Evolutionary conservation across 1,139 yeast species (phyloP).

Genomic region (Nakaseomyces bracarensis): DNA sequence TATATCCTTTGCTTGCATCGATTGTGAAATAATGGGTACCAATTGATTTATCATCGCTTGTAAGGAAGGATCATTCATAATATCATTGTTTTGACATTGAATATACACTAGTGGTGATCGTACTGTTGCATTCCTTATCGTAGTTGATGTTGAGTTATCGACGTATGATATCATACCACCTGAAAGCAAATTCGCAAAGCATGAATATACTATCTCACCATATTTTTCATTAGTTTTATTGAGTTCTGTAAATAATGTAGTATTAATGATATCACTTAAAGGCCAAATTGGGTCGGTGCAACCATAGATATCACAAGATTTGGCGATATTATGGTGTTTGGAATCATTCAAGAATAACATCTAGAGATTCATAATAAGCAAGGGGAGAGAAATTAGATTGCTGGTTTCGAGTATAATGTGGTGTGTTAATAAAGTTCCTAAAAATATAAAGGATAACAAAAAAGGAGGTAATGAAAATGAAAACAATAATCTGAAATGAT

Average conservation of each 20-base stretch:
- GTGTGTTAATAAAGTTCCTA: no score
- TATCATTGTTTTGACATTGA: background rate
- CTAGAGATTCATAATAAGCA: background rate
- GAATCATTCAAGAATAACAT: background rate
- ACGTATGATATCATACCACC: conserved; percentile 1
- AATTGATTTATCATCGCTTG: background rate
- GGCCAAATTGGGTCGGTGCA: background rate
- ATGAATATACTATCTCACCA: background rate
- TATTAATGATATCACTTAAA: background rate
- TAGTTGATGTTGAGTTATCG: background rate
- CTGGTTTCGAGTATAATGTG: no score
- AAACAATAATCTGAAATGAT: no score
- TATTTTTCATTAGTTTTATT: conserved; percentile 8
- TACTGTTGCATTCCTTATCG: background rate
- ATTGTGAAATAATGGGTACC: background rate
- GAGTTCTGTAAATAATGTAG: background rate
- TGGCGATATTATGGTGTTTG: background rate
- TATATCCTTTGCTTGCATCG: background rate
- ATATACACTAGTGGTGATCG: background rate
- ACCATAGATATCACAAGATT: background rate
- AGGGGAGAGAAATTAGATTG: no score
- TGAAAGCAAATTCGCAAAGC: background rate
- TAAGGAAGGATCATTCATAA: background rate
- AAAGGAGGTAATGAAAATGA: background rate
- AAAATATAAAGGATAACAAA: background rate